Evolutionary conservation across 257 asterid genomes (phyloP), one percentile per base, ranked within the genome.

Genomic region (Parsonsia alboflavescens): DNA sequence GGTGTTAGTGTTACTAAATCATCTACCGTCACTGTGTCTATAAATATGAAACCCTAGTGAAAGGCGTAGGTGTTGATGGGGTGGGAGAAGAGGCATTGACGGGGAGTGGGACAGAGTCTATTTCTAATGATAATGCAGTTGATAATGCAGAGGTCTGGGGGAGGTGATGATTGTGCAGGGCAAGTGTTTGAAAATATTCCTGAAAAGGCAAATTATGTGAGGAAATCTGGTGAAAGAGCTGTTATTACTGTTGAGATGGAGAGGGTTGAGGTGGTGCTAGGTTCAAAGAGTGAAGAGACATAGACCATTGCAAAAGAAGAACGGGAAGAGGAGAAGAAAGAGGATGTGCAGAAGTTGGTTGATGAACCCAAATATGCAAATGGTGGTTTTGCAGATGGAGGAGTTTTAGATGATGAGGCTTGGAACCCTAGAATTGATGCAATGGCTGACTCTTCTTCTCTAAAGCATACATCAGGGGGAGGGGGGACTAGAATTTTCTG

Each of bases 361-460:
- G n/a, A n/a, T n/a, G n/a, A n/a, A n/a, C n/a, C n/a, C n/a, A n/a
- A n/a, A n/a, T n/a, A n/a, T n/a, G n/a, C n/a, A n/a, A n/a, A n/a
- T n/a, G n/a, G n/a, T n/a, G n/a, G n/a, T n/a, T n/a, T n/a, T n/a
- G n/a, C n/a, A n/a, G n/a, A n/a, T n/a, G n/a, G n/a, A n/a, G n/a
- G n/a, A n/a, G n/a, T n/a, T n/a, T n/a, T n/a, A n/a, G n/a, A n/a
- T n/a, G n/a, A n/a, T n/a, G n/a, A n/a, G n/a, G n/a, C n/a, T n/a
- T 67, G 76, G 85, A 86, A 82, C 75, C 84, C 82, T 13, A 87
- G 86, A 58, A 82, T 79, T 76, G 81, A 78, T 64, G 72, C 74
- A 70, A 61, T 36, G 69, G 79, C 10, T 11, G 82, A 49, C 42
- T 72, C 84, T 22, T 71, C 85, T 58, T 68, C 78, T 16, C 68